phyloP scores from a whole-genome alignment of 768 basidiomycete species.

The Gautieria morchelliformis region DNA sequence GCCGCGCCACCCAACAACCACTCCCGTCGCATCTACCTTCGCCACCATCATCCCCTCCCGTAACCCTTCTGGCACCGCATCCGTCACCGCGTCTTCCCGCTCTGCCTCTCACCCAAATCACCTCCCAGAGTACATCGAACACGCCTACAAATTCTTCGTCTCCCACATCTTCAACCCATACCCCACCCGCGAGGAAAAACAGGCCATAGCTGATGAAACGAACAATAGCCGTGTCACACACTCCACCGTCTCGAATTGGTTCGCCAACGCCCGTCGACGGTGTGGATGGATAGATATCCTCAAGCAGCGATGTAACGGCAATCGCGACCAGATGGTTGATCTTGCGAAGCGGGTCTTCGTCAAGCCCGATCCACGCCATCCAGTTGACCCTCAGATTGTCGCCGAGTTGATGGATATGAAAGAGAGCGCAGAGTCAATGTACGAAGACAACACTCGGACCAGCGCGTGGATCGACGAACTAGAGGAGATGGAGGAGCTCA shows the following conservation, averaged over 20 bases:
- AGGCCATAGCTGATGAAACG: conserved; percentile 1
- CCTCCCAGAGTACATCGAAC: conserved; percentile 12
- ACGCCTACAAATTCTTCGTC: conserved; percentile 35
- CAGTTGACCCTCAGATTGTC: conserved; percentile 9
- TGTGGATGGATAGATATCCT: conserved; percentile 15
- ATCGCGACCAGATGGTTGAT: conserved; percentile 16
- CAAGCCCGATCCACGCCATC: conserved; percentile 8
- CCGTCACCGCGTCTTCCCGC: not conserved
- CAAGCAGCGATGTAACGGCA: conserved; percentile 13
- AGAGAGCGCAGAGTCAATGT: conserved; percentile 19
- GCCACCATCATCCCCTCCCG: not conserved
- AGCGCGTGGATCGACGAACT: conserved; percentile 7
- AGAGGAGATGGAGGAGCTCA: not conserved
- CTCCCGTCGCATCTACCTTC: not conserved
- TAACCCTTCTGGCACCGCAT: not conserved
- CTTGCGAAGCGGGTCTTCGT: conserved; percentile 21
- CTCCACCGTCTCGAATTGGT: conserved; percentile 11
- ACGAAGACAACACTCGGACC: conserved; percentile 14
- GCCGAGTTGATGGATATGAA: conserved; percentile 24
- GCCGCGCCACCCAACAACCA: not conserved
- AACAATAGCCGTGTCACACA: not conserved
- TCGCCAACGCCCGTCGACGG: conserved; percentile 12
- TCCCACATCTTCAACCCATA: conserved; percentile 44
- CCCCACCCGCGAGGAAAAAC: conserved; percentile 22
- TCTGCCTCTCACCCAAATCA: conserved; percentile 1